Base-by-base conservation (phyloP, 306 rosid species). In the Lithocarpus polystachyus region DNA sequence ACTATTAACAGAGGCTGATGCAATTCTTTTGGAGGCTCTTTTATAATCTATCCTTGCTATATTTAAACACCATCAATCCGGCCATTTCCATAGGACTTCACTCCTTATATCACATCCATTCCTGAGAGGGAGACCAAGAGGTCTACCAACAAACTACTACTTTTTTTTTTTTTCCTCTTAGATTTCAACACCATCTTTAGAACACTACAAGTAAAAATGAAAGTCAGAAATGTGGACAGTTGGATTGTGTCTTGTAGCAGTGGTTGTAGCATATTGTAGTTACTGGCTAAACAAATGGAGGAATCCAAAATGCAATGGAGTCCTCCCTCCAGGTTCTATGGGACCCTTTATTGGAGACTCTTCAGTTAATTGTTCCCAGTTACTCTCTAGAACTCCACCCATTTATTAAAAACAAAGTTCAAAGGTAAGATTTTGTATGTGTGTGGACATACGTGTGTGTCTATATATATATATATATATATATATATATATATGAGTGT, bases 271-370 rank as follows among this genome's bases (percentile, higher is more conserved):
- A 11, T 68, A 15, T 22, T 1, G 68, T 5, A 78, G 71, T 40
- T 51, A 69, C 26, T 78, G 72, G 80, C 17, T 84, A 14, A 53
- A 35, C 61, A 23, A 67, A 14, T 82, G 86, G 89, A 80, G 82
- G n/a, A 80, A 75, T 20, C 84, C 89, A 7, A 82, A 78, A 54
- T 75, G 80, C 74, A 56, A 72, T 37, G 82, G 82, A 3, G 40
- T 85, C 55, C 82, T 85, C 15, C 89, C 89, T 22, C 87, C 91
- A 1, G 87, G 87, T 15, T 80, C 91, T 0, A 78, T 82, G 89
- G 82, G 89, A n/a, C 87, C 91, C 43, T 60, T 85, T 56, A 60
- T 85, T 33, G 89, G 87, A 19, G 87, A 85, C 33, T 82, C 69
- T 80, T 51, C 28, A 68, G 60, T 61, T 85, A 29, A 37, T 85